Conservation (phyloP, 805 yeast genomes). For the Candida nemodendra region DNA sequence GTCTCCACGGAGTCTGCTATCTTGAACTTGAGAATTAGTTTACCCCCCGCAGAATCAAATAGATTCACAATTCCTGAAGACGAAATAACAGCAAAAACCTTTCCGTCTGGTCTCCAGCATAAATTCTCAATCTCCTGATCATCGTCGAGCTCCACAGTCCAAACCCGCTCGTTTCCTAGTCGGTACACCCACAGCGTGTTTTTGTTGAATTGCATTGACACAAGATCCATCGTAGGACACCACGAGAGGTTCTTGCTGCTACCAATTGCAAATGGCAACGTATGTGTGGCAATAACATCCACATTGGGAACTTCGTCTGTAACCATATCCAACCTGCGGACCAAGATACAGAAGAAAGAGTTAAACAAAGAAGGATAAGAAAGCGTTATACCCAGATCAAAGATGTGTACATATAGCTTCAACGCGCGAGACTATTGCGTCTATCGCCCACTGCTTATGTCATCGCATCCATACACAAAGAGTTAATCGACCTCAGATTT, state of each 20-base stretch:
- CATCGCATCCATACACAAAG: no score
- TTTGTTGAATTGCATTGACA: constrained; percentile 28
- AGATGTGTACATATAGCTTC: no score
- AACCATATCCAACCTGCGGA: no score
- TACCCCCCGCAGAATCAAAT: constrained; percentile 32
- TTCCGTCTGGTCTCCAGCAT: constrained; percentile 34
- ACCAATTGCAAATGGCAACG: constrained; percentile 21
- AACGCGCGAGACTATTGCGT: no score
- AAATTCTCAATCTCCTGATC: constrained; percentile 20
- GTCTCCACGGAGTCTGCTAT: constrained; percentile 14
- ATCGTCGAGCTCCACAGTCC: constrained; percentile 28
- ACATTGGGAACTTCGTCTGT: not conserved
- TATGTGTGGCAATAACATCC: constrained; percentile 9
- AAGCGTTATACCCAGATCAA: no score
- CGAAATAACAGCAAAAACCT: constrained; percentile 28
- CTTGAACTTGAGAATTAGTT: constrained; percentile 20
- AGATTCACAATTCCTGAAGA: constrained; percentile 22
- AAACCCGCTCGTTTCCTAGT: constrained; percentile 32
- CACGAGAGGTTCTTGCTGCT: constrained; percentile 21
- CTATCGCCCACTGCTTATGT: no score
- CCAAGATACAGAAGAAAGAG: no score
- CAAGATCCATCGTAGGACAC: constrained; percentile 38
- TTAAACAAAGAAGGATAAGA: no score
- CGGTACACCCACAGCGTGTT: constrained; percentile 32
- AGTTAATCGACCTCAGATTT: no score